These are phyloP conservation scores for Guadua angustifolia DNA, from an alignment of 176 grass and related monocot genomes.

Conservation along the genomic window DNA sequence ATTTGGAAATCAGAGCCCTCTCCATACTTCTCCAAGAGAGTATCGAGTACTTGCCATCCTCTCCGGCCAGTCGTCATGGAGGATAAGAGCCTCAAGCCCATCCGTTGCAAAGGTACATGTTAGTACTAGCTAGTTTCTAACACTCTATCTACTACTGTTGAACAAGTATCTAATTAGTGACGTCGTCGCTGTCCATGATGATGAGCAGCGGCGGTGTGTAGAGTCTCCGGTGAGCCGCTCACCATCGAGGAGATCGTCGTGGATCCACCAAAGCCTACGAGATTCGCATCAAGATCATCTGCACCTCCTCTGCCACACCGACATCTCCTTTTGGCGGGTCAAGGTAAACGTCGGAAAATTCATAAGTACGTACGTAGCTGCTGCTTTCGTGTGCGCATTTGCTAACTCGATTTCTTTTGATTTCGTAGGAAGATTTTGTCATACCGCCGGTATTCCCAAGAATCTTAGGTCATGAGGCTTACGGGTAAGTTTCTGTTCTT, in stretches of 20 bases:
- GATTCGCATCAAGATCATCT: conserved; percentile 66
- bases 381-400: background rate
- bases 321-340: conserved; percentile 63
- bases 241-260: conserved; percentile 76
- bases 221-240: conserved; percentile 62
- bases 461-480: conserved; percentile 76
- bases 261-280: conserved; percentile 65
- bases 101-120: conserved; percentile 69
- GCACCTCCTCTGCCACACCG: conserved; percentile 81
- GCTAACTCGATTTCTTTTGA: background rate
- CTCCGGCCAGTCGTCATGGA: conserved; percentile 40
- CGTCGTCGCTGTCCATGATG: background rate
- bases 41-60: background rate
- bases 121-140: background rate
- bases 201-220: conserved; percentile 68
- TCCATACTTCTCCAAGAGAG: background rate
- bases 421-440: background rate
- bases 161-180: background rate
- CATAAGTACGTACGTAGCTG: background rate
- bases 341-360: conserved; percentile 32
- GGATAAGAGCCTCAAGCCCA: conserved; percentile 38
- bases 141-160: background rate
- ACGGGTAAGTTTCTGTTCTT: conserved; percentile 50
- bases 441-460: conserved; percentile 46
- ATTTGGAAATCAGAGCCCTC: background rate